Conservation (phyloP, 129 eudicot species). For the Flaveria linearis region DNA sequence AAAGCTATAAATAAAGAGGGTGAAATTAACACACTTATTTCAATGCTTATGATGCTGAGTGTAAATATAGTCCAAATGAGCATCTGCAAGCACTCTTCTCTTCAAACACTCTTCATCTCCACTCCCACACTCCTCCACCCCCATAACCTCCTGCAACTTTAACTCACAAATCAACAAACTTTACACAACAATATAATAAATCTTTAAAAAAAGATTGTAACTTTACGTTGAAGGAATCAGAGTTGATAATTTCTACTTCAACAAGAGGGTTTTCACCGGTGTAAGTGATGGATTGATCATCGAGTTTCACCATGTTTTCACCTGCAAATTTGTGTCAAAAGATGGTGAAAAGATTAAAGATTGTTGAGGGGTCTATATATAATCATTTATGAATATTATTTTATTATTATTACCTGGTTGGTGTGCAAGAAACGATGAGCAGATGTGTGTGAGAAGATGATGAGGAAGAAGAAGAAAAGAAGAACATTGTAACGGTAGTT, state of each 20-base stretch:
- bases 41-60: slow-evolving; percentile 75
- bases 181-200: neutral
- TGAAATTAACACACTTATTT: slow-evolving; percentile 19
- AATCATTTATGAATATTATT: neutral
- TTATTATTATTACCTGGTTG: slow-evolving; percentile 39
- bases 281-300: slow-evolving; percentile 25
- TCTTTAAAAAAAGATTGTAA: neutral
- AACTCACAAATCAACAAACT: neutral
- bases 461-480: slow-evolving; percentile 41
- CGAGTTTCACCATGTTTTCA: slow-evolving; percentile 29
- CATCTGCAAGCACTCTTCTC: slow-evolving; percentile 72
- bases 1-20: slow-evolving; percentile 13
- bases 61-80: slow-evolving; percentile 94
- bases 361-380: neutral
- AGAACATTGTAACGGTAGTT: slow-evolving; percentile 32
- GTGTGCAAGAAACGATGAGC: slow-evolving; percentile 53
- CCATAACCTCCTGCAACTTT: slow-evolving; percentile 54
- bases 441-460: slow-evolving; percentile 44
- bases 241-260: slow-evolving; percentile 19
- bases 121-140: slow-evolving; percentile 56
- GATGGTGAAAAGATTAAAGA: neutral
- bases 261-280: slow-evolving; percentile 20
- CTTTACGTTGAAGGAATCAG: slow-evolving; percentile 46
- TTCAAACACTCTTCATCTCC: slow-evolving; percentile 75
- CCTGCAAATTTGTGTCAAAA: slow-evolving; percentile 34